Evolutionary conservation across 306 rosid genomes (phyloP), one percentile per base, ranked within the genome.

Genomic region (Crotalaria pallida): DNA sequence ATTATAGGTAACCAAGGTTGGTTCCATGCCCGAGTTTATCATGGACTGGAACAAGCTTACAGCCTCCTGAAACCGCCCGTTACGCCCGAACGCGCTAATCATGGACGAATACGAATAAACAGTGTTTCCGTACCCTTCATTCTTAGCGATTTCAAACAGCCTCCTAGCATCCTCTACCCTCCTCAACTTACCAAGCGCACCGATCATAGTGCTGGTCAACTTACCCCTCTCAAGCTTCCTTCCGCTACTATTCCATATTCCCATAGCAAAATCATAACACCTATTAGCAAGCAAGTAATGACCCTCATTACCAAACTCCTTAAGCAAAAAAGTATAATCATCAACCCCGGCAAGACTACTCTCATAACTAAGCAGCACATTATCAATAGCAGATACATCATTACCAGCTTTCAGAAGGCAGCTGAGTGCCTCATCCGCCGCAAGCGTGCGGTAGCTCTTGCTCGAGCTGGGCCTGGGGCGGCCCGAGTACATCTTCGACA

Each of bases 1-100:
- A 76, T 93, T 94, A 71, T 94, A 94, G 10, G 96, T 85, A 61
- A 94, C 89, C 85, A 90, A 80, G 77, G 90, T 94, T 0, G 98
- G 98, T 64, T 77, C 83, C 76, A 94, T 64, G 0, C 97, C 97
- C 12, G 79, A 69, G 10, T 23, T 58, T 75, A 81, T 81, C 98
- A 94, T 90, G 1, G 89, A 79, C 74, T 74, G 81, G 4, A 90
- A 87, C 69, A 90, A 81, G 24, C 58, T 26, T 10, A 78, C 67
- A 8, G 96, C 97, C 70, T 88, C 84, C 15, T 69, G 31, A 18
- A 83, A 88, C 33, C 55, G 64, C 66, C 96, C 92, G 12, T 84
- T 90, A 16, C 91, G 79, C 58, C 98, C 98, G 44, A 82, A 86
- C 0, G 95, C 95, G 67, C 92, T 94, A 21, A 90, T 94, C 84